Percentiles rank a stretch among this genome's conserved stretches.
Evolutionary conservation across 2,329 filamentous ascomycete genomes (phyloP).

Genomic region (Fusarium verticillioides): DNA sequence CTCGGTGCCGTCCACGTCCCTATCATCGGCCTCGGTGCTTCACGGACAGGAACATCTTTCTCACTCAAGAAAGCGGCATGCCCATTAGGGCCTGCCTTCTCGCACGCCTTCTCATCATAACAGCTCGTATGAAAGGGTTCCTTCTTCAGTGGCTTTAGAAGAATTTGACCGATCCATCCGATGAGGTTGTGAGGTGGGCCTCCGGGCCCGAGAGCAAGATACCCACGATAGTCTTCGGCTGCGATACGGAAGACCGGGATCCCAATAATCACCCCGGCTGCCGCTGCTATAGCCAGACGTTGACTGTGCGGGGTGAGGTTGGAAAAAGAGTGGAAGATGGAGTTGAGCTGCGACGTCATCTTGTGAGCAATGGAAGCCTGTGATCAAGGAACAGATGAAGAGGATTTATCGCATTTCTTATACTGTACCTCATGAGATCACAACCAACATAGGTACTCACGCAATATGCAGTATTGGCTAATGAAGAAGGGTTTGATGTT

Average conservation of each 20-base stretch:
- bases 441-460: not conserved
- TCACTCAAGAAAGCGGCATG: constrained; percentile 21
- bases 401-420: not conserved
- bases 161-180: constrained; percentile 28
- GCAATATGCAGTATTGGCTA: not conserved
- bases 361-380: not conserved
- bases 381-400: not conserved
- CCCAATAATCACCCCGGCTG: not conserved
- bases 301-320: not conserved
- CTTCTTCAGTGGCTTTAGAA: constrained; percentile 21
- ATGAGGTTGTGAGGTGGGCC: constrained; percentile 20
- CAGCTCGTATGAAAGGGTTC: constrained; percentile 21
- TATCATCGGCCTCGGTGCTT: constrained; percentile 15
- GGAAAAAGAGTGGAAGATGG: not conserved
- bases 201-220: constrained; percentile 28
- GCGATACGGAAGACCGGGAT: constrained; percentile 23
- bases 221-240: constrained; percentile 18
- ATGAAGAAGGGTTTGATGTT: not conserved
- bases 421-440: not conserved
- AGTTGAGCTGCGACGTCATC: constrained; percentile 21
- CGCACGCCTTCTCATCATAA: not conserved
- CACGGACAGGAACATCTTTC: constrained; percentile 17
- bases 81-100: constrained; percentile 15
- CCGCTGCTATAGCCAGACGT: constrained; percentile 1
- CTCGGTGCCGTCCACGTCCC: constrained; percentile 31